Base-by-base conservation (phyloP, 192 early-diverging fungal genomes). In the Podochytrium sp. region DNA sequence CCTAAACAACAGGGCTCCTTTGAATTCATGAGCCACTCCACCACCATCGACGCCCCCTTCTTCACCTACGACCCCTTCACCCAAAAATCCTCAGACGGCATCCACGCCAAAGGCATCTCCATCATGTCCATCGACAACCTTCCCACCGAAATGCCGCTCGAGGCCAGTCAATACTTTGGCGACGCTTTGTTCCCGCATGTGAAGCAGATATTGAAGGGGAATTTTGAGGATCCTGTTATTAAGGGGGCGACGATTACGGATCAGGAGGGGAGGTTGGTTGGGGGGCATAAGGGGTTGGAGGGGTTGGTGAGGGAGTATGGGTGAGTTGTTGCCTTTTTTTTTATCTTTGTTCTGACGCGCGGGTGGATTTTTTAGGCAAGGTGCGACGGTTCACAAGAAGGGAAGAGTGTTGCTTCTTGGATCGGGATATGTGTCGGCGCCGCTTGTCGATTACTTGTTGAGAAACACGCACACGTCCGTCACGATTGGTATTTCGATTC, bases 121-220 rank as follows among this genome's bases (percentile, higher is more conserved):
- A 93, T 99, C 79, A 95, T 97, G 90, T 94, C 95, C 5, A 94
- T 99, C 38, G 97, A 99, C 74, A 99, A 97, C 74, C 79, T 99
- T 41, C 97, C 97, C 1, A 93, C 97, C 1, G 97, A 99, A 82
- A 83, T 99, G 69, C 97, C 97, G 3, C 76, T 96, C 25, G 96
- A 98, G 74, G 93, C 95, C 35, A 96, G 94, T 78, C 83, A 94
- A 77, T 92, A 94, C 80, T 99, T 99, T 82, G 92, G 93, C 69
- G 87, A 92, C 62, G 84, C 92, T 6, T 81, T 99, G 16, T 91
- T 88, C 64, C 95, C 38, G 18, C 49, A 68, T 63, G 49, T 65
- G 32, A 58, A 67, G 35, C 64, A 50, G 16, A 20, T 76, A 43
- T 47, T 62, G 3, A 71, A 71, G 75, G 89, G 81, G 35, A 85